Percentiles rank a stretch among this genome's conserved stretches.
These are phyloP conservation scores for Gnaphalium uliginosum DNA, from an alignment of 129 eudicot genomes.

Conservation along the genomic window DNA sequence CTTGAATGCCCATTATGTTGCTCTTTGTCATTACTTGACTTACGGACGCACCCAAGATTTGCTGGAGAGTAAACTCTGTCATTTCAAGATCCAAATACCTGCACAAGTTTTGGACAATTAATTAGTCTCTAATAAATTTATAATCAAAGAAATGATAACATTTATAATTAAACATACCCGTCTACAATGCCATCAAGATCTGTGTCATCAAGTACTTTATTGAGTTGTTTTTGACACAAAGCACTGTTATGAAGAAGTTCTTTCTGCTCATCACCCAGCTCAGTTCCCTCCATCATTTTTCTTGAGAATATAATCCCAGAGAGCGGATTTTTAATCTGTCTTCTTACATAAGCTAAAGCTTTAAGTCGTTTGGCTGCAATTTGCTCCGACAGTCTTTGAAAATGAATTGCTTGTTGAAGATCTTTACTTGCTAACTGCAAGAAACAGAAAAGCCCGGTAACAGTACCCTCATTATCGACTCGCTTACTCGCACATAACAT, in stretches of 20 bases:
- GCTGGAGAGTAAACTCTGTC: constrained; percentile 80
- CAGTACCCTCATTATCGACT: constrained; percentile 64
- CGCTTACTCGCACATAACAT: constrained; percentile 74
- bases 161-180: constrained; percentile 45
- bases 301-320: constrained; percentile 74
- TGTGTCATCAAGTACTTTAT: constrained; percentile 83
- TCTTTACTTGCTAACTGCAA: constrained; percentile 90
- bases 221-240: constrained; percentile 85
- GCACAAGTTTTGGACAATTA: constrained; percentile 8
- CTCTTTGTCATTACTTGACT: constrained; percentile 89
- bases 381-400: constrained; percentile 75
- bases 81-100: constrained; percentile 90
- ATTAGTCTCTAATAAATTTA: neutral
- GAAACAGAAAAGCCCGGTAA: constrained; percentile 88
- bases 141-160: neutral
- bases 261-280: constrained; percentile 70
- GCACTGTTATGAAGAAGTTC: constrained; percentile 55
- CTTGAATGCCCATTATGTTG: constrained; percentile 66
- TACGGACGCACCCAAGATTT: constrained; percentile 68
- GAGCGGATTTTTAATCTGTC: constrained; percentile 83
- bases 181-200: constrained; percentile 85
- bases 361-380: constrained; percentile 71
- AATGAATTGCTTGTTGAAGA: constrained; percentile 84
- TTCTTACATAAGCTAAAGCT: constrained; percentile 69
- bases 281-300: constrained; percentile 72